Conservation (phyloP, 306 rosid genomes). For the Vigna reflexopilosa region DNA sequence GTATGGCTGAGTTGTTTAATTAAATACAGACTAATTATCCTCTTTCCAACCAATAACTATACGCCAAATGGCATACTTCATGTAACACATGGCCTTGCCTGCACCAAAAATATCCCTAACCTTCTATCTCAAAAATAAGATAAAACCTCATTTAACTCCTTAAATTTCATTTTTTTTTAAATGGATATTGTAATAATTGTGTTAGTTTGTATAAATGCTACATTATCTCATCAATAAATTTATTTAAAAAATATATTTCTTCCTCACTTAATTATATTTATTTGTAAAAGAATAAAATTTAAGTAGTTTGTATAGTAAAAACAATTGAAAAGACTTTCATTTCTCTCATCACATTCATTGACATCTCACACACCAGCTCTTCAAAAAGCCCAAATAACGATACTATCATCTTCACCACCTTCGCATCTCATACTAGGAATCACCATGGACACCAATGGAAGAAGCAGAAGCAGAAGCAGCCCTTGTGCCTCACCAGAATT, state of each 20-base stretch:
- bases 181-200: no score
- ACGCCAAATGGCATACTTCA: constrained; percentile 22
- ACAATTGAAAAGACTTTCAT: neutral
- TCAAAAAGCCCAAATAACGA: neutral
- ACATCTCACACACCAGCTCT: neutral
- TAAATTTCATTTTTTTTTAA: no score
- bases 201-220: no score
- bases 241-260: no score
- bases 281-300: no score
- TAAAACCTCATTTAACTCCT: no score
- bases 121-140: neutral
- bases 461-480: constrained; percentile 1
- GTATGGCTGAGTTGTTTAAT: neutral
- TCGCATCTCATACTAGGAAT: neutral
- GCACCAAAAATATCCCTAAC: constrained; percentile 38
- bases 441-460: constrained; percentile 52
- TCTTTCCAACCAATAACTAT: neutral
- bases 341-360: neutral
- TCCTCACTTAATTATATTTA: no score
- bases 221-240: no score
- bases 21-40: neutral
- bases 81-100: constrained; percentile 13
- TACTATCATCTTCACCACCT: neutral
- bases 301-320: no score
- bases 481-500: constrained; percentile 80